Evolutionary conservation across 148 eudicot genomes (phyloP).

Genomic region (Diospyros lotus): DNA sequence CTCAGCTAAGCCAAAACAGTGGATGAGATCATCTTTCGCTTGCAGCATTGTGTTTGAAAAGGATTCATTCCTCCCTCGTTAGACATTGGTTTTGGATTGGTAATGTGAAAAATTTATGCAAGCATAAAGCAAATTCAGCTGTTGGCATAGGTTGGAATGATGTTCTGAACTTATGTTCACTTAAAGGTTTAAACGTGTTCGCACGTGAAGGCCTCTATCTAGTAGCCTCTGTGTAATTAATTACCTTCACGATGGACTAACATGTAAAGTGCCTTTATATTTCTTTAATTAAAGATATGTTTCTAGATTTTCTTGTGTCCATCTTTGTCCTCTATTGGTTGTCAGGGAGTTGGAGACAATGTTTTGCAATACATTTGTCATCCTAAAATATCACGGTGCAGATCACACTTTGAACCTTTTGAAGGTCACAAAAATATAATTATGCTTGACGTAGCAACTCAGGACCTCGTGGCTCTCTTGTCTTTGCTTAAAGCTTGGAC

Average conservation of each 20-base stretch:
- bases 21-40: not conserved
- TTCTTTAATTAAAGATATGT: not conserved
- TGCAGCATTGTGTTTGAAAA: not conserved
- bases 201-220: not conserved
- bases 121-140: not conserved
- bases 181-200: not conserved
- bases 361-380: not conserved
- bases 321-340: not conserved
- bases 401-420: not conserved
- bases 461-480: not conserved
- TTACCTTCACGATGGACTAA: not conserved
- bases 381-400: not conserved
- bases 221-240: not conserved
- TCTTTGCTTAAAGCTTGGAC: not conserved
- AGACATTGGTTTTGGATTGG: not conserved
- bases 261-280: not conserved
- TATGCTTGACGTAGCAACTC: not conserved
- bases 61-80: not conserved
- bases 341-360: not conserved
- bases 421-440: not conserved
- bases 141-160: not conserved
- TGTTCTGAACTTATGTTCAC: not conserved
- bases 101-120: not conserved
- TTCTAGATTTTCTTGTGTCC: not conserved
- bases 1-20: not conserved